Evolutionary conservation across 495 filamentous ascomycete genomes (phyloP).

Genomic region (Parmelia sp.): DNA sequence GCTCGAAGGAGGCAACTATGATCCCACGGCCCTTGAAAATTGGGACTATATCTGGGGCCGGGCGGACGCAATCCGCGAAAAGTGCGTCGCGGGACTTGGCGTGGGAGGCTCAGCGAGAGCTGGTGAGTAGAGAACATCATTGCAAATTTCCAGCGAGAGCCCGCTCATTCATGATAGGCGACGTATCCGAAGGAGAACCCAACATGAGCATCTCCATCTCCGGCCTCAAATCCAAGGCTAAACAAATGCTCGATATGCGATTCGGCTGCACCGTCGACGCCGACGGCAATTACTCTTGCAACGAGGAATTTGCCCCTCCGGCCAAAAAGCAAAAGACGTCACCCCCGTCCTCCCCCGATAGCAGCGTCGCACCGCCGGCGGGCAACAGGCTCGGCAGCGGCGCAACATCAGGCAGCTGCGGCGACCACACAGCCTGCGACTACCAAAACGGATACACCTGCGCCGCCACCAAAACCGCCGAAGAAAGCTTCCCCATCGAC

Average conservation of each 20-base stretch:
- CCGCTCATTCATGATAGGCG: background rate
- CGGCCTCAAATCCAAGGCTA: background rate
- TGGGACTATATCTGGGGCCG: background rate
- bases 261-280: background rate
- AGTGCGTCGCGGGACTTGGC: background rate
- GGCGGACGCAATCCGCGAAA: background rate
- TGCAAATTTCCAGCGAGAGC: background rate
- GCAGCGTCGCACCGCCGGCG: background rate
- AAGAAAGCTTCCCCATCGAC: background rate
- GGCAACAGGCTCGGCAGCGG: background rate
- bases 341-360: background rate
- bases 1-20: background rate
- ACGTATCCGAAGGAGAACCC: background rate
- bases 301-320: background rate
- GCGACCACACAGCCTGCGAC: background rate
- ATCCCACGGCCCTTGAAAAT: background rate
- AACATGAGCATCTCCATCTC: background rate
- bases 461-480: background rate
- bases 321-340: background rate
- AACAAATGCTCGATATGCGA: background rate
- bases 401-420: background rate
- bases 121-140: background rate
- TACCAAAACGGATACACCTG: background rate
- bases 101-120: background rate
- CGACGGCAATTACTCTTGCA: background rate